Evolutionary conservation across 2,329 filamentous ascomycete species (phyloP), one percentile per base, ranked within the genome.

Genomic region (Cordyceps cateniannulata): DNA sequence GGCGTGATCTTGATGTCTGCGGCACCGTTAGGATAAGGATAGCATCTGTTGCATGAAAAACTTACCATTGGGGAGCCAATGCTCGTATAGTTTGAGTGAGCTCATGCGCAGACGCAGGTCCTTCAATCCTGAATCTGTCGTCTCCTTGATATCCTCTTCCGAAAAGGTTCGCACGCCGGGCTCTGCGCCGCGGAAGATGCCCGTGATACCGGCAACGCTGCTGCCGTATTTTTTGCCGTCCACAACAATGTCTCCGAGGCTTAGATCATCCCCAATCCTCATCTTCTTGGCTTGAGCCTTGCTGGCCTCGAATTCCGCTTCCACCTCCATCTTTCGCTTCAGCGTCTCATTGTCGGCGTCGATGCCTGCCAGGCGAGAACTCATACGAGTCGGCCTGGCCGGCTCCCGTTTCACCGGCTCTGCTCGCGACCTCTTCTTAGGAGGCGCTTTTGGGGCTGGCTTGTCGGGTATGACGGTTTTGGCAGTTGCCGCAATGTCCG

Each of bases 1-100:
- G 92, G 93, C 0, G 90, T 93, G 53, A 97, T 87, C 71, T 97
- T 98, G 68, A 97, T 95, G 58, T 90, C 90, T 91, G 66, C 1
- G 16, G 44, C 48, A 44, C 8, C 9, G 25, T 22, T 47, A 14
- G 18, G 3, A 2, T 9, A 1, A 29, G 63, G 22, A 35, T 38
- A 24, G 40, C 62, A 12, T 24, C 27, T 14, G 22, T 2, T 3
- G 14, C 2, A 8, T 42, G 16, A 1, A 25, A 18, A 51, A 73
- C 82, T 63, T 75, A 89, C 91, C 84, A 68, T 88, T 93, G 0
- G 93, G 92, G 22, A 86, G 83, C 81, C 90, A 96, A 16, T 87
- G 86, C 62, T 96, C 88, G 77, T 96, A 98, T 0, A 99, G 71
- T 64, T 88, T 79, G 22, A 99, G 73, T 0, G 83, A 80, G 63